Percentiles rank a stretch among this genome's conserved stretches.
phyloP scores from a whole-genome alignment of 139 green algal species.

The Closterium sp. region DNA sequence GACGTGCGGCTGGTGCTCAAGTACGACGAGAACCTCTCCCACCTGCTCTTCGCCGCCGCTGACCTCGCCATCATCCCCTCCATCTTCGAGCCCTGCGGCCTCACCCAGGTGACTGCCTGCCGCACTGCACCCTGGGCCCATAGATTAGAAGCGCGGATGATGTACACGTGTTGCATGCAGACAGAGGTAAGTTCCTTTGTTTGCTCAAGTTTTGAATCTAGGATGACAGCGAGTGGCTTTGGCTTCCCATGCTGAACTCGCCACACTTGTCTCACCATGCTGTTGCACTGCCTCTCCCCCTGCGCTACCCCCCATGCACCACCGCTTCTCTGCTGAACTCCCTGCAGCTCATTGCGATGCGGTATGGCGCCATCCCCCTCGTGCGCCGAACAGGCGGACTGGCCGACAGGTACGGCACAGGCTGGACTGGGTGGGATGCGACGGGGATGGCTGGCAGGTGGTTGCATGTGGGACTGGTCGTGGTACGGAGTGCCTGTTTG shows the following conservation, averaged over 20 bases:
- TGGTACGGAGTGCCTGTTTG: not conserved
- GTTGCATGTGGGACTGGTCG: not conserved
- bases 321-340: no score
- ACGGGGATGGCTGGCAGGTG: not conserved
- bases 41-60: slow-evolving; percentile 87
- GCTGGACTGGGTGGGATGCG: not conserved
- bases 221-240: no score
- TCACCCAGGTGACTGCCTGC: slow-evolving; percentile 53
- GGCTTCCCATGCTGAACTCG: not conserved
- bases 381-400: slow-evolving; percentile 89
- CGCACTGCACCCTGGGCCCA: not conserved
- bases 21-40: slow-evolving; percentile 95
- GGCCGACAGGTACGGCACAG: slow-evolving; percentile 64
- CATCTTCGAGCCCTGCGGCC: slow-evolving; percentile 82
- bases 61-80: slow-evolving; percentile 95
- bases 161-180: no score
- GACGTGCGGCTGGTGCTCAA: slow-evolving; percentile 66
- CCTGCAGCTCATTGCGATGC: slow-evolving; percentile 93
- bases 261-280: not conserved
- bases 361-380: slow-evolving; percentile 81
- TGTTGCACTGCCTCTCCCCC: not conserved
- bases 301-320: not conserved
- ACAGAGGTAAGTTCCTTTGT: no score
- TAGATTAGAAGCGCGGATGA: no score
- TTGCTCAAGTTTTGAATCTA: no score